These are phyloP conservation scores for Lathyrus tuberosus DNA, from an alignment of 306 rosid species.

Conservation along the genomic window DNA sequence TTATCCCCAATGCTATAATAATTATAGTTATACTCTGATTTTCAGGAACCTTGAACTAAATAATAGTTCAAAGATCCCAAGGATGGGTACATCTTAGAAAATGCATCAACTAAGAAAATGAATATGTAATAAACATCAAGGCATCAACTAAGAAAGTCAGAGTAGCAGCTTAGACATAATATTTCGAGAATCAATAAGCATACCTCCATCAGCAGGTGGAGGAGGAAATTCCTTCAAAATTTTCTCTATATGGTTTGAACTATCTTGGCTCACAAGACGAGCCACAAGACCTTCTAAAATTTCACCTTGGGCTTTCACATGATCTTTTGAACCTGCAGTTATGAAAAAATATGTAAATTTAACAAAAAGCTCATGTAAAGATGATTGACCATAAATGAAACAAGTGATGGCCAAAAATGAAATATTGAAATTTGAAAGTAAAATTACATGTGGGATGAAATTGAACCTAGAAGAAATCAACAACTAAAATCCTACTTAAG, in stretches of 20 bases:
- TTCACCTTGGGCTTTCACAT: conserved; percentile 88
- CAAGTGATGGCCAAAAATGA: conserved; percentile 24
- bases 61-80: conserved; percentile 21
- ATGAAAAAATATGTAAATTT: conserved; percentile 35
- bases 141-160: conserved; percentile 22
- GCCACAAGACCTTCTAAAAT: conserved; percentile 98
- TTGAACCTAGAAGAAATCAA: conserved; percentile 25
- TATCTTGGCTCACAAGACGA: conserved; percentile 85
- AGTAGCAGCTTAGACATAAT: conserved; percentile 22
- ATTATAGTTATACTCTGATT: not conserved
- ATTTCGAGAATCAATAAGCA: conserved; percentile 35
- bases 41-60: conserved; percentile 26
- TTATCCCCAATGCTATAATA: no score
- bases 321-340: conserved; percentile 85
- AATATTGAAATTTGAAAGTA: conserved; percentile 15
- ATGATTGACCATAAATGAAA: conserved; percentile 36
- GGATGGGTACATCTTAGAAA: conserved; percentile 23
- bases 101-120: conserved; percentile 1
- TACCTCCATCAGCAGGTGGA: conserved; percentile 71
- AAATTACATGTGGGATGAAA: conserved; percentile 4
- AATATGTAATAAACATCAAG: conserved; percentile 28
- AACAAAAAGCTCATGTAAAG: conserved; percentile 36
- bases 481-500: conserved; percentile 28
- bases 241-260: conserved; percentile 74
- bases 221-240: conserved; percentile 69